These are phyloP conservation scores for Phytopythium chamaehyphon DNA, from an alignment of 352 stramenopile genomes.

Conservation along the genomic window DNA sequence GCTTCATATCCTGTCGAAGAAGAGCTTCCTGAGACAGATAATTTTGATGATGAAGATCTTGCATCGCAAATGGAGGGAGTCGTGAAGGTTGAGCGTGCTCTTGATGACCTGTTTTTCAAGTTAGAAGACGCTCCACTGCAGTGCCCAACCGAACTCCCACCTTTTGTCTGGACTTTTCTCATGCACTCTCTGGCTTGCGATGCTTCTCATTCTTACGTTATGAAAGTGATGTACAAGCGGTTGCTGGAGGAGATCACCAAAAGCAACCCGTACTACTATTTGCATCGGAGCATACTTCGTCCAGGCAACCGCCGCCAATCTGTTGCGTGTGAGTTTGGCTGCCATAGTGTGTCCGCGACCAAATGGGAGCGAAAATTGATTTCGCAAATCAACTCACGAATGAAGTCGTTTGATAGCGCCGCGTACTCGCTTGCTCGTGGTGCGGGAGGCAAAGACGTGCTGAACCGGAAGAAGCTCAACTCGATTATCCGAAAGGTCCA, in stretches of 20 bases:
- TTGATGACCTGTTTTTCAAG: conserved; percentile 19
- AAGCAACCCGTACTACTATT: conserved; percentile 70
- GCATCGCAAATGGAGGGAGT: not conserved
- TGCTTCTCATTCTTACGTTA: conserved; percentile 49
- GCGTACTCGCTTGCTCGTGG: conserved; percentile 68
- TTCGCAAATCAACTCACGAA: conserved; percentile 71
- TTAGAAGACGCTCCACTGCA: conserved; percentile 14
- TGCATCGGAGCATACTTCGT: conserved; percentile 20
- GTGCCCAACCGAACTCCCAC: conserved; percentile 23
- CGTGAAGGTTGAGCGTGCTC: conserved; percentile 22
- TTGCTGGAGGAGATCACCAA: conserved; percentile 62
- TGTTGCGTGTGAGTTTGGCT: conserved; percentile 52
- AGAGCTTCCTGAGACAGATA: not conserved
- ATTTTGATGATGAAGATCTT: conserved; percentile 1
- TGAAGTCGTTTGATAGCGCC: conserved; percentile 75
- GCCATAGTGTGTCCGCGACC: conserved; percentile 31
- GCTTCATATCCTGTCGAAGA: not conserved
- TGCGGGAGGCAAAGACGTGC: conserved; percentile 43
- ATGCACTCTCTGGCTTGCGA: conserved; percentile 31
- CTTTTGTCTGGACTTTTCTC: conserved; percentile 43
- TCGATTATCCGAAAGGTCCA: conserved; percentile 78
- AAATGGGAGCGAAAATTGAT: conserved; percentile 73
- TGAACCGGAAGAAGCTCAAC: conserved; percentile 82
- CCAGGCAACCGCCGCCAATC: conserved; percentile 7
- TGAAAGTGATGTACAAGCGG: conserved; percentile 57